A percentile compares a stretch with the other conserved stretches of the same genome.
Conservation (phyloP, 2,329 filamentous ascomycete genomes). For the Fusarium goolgardi region DNA sequence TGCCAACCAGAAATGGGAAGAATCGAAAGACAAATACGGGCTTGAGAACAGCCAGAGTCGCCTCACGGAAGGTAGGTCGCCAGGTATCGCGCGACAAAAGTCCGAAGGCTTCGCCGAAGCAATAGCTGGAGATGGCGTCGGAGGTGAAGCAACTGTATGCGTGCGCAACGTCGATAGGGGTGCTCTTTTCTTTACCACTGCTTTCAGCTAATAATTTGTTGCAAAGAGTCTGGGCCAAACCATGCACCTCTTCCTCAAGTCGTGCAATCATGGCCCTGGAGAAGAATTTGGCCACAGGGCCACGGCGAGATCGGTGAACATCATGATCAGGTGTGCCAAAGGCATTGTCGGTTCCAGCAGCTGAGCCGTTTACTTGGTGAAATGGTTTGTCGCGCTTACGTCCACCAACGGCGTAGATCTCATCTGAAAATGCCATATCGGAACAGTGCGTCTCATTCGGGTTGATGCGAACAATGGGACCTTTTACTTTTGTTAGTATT, state of each 20-base stretch:
- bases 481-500: not conserved
- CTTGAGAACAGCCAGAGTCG: constrained; percentile 22
- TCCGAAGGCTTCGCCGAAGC: constrained; percentile 24
- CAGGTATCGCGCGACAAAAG: constrained; percentile 1
- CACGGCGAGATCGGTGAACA: constrained; percentile 13
- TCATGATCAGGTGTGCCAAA: constrained; percentile 22
- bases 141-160: constrained; percentile 24
- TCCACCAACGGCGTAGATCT: constrained; percentile 22
- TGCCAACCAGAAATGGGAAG: constrained; percentile 14
- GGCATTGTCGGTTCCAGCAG: constrained; percentile 4
- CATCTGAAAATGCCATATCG: constrained; percentile 25
- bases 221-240: constrained; percentile 11
- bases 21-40: constrained; percentile 22
- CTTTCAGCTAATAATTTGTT: constrained; percentile 10
- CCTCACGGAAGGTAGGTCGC: constrained; percentile 21
- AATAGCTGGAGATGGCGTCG: constrained; percentile 20
- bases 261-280: constrained; percentile 20
- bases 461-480: constrained; percentile 18
- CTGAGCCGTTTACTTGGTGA: constrained; percentile 22
- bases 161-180: constrained; percentile 1
- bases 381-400: constrained; percentile 23
- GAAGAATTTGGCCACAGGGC: constrained; percentile 19
- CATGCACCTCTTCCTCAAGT: constrained; percentile 13
- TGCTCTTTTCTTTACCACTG: not conserved
- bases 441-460: constrained; percentile 20